phyloP scores from a whole-genome alignment of 768 basidiomycete genomes.

The Auricularia auricula-judae region DNA sequence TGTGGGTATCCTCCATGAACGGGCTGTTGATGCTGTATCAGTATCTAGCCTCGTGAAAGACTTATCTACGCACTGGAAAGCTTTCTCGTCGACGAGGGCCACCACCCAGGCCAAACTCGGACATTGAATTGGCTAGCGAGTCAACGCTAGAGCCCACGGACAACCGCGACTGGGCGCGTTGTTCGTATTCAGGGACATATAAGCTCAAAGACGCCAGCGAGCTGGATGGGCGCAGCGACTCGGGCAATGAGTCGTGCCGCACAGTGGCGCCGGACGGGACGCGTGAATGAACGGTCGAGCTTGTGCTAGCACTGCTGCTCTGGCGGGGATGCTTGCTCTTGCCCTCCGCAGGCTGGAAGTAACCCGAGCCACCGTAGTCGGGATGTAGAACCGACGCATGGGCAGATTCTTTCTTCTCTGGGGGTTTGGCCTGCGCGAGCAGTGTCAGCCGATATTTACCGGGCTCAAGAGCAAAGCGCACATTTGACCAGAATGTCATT shows the following conservation, averaged over 20 bases:
- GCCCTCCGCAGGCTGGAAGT: slow-evolving; percentile 43
- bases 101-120: slow-evolving; percentile 48
- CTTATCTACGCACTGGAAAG: slow-evolving; percentile 37
- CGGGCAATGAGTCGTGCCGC: slow-evolving; percentile 29
- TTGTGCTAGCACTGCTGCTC: slow-evolving; percentile 8
- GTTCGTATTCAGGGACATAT: slow-evolving; percentile 66
- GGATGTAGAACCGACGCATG: slow-evolving; percentile 41
- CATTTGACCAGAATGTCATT: slow-evolving; percentile 94
- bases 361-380: slow-evolving; percentile 71
- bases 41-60: neutral
- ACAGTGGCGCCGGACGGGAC: slow-evolving; percentile 2
- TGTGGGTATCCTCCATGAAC: slow-evolving; percentile 1
- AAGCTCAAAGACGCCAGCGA: slow-evolving; percentile 53
- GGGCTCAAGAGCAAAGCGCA: slow-evolving; percentile 25
- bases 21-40: neutral
- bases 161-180: slow-evolving; percentile 13
- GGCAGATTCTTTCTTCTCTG: slow-evolving; percentile 50
- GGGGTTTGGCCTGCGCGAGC: slow-evolving; percentile 53
- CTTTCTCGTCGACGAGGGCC: slow-evolving; percentile 41
- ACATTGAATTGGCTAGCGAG: slow-evolving; percentile 50
- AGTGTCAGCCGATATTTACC: neutral
- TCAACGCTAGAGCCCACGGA: slow-evolving; percentile 24
- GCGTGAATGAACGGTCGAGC: slow-evolving; percentile 12
- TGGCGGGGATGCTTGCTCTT: slow-evolving; percentile 15
- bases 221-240: slow-evolving; percentile 49